phyloP scores from a whole-genome alignment of 805 yeast species.

The Candida khao-thaluensis region DNA sequence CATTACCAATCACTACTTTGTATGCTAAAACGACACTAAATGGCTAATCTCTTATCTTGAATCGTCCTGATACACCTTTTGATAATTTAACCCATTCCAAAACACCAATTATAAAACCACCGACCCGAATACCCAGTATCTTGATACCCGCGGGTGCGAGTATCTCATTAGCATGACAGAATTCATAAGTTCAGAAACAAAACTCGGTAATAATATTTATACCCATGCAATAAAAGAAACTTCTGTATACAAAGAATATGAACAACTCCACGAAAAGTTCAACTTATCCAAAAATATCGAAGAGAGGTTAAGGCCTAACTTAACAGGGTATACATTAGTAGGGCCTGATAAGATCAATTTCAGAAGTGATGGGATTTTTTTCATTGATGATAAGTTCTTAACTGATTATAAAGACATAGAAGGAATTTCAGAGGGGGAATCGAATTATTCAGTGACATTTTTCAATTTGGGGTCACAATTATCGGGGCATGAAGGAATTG shows the following conservation, averaged over 20 bases:
- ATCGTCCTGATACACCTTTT: too few relatives aligned
- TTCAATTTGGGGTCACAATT: constrained; percentile 38
- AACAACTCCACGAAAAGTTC: constrained; percentile 10
- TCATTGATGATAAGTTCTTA: constrained; percentile 33
- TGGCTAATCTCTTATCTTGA: too few relatives aligned
- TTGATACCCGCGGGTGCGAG: constrained; percentile 3
- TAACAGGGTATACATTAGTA: constrained; percentile 35
- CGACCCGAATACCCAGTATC: too few relatives aligned
- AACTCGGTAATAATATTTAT: constrained; percentile 3
- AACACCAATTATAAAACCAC: too few relatives aligned
- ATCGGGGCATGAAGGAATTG: constrained; percentile 40
- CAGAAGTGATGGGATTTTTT: constrained; percentile 32
- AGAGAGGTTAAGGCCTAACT: constrained; percentile 32
- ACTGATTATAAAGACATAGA: constrained; percentile 24
- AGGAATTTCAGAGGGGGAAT: constrained; percentile 15
- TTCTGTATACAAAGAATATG: constrained; percentile 5
- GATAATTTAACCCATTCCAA: too few relatives aligned
- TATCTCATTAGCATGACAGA: neutral
- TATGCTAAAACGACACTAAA: too few relatives aligned
- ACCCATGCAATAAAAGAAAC: constrained; percentile 3
- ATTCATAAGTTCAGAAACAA: constrained; percentile 2
- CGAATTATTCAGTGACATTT: constrained; percentile 37
- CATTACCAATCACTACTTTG: too few relatives aligned
- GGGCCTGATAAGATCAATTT: constrained; percentile 36
- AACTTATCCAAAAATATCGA: constrained; percentile 17